Conservation (phyloP, 331 rosid species). For the Pyrus hybrid region DNA sequence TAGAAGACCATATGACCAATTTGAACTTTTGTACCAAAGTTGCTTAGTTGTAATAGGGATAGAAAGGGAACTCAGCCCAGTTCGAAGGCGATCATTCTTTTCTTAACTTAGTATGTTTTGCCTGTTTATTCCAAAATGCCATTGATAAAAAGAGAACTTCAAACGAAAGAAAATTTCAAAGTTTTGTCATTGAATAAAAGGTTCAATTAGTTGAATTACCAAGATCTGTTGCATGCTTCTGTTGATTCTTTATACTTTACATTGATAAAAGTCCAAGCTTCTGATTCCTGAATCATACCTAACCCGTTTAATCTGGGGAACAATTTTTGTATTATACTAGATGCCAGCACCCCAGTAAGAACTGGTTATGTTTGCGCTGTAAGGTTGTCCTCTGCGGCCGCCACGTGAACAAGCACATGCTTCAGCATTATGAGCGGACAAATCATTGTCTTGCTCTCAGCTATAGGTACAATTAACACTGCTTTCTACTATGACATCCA, state of each 20-base stretch:
- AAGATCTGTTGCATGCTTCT: neutral
- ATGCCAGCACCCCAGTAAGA: conserved; percentile 73
- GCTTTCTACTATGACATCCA: neutral
- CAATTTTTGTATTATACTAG: conserved; percentile 17
- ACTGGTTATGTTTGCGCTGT: conserved; percentile 29
- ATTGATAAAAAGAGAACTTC: too few relatives aligned
- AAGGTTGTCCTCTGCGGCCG: conserved; percentile 64
- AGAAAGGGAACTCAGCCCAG: too few relatives aligned
- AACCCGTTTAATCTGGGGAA: neutral
- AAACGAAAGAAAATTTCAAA: too few relatives aligned
- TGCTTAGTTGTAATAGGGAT: too few relatives aligned
- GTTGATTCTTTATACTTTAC: neutral
- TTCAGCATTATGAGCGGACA: conserved; percentile 37
- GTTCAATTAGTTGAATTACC: neutral
- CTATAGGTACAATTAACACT: conserved; percentile 40
- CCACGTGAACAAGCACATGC: conserved; percentile 85
- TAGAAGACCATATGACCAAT: too few relatives aligned
- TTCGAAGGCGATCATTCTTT: too few relatives aligned
- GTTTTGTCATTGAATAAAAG: too few relatives aligned
- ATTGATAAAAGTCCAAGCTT: neutral
- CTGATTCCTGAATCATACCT: neutral
- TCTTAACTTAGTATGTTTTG: too few relatives aligned
- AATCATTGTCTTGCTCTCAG: conserved; percentile 63
- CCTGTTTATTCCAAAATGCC: too few relatives aligned
- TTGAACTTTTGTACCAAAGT: too few relatives aligned